Conservation (phyloP, 805 yeast genomes). For the Ogataea pilisensis region DNA sequence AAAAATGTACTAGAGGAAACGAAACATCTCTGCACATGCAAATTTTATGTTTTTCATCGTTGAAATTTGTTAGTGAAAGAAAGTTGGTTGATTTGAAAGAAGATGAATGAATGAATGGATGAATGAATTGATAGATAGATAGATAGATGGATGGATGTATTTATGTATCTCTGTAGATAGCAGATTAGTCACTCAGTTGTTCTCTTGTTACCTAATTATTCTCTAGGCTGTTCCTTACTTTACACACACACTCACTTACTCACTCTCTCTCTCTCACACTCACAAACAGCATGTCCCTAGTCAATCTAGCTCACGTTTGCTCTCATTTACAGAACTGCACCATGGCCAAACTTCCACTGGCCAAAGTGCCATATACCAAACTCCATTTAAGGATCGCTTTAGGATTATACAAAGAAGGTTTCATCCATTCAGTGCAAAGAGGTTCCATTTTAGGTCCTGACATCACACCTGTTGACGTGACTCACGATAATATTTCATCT, state of each 20-base stretch:
- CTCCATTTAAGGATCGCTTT: conserved; percentile 79
- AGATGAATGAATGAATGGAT: too few relatives aligned
- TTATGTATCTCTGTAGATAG: too few relatives aligned
- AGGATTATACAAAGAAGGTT: conserved; percentile 87
- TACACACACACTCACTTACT: neutral
- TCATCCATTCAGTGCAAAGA: conserved; percentile 74
- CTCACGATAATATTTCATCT: conserved; percentile 81
- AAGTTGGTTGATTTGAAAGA: too few relatives aligned
- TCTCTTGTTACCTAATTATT: too few relatives aligned
- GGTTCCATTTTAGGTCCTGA: conserved; percentile 90
- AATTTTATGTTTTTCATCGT: too few relatives aligned
- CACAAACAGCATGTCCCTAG: conserved; percentile 68
- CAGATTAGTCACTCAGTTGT: too few relatives aligned
- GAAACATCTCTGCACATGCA: too few relatives aligned
- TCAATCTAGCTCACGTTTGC: conserved; percentile 76
- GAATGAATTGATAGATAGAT: too few relatives aligned
- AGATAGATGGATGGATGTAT: too few relatives aligned
- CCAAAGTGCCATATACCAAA: conserved; percentile 79
- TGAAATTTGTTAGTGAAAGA: too few relatives aligned
- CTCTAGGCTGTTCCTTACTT: too few relatives aligned
- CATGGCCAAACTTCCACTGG: conserved; percentile 64
- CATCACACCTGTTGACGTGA: conserved; percentile 62
- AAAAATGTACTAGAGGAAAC: too few relatives aligned
- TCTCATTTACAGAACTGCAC: conserved; percentile 88
- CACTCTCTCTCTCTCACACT: neutral